Evolutionary conservation across 305 asterid genomes (phyloP).

Genomic region (Fraxinus latifolia): DNA sequence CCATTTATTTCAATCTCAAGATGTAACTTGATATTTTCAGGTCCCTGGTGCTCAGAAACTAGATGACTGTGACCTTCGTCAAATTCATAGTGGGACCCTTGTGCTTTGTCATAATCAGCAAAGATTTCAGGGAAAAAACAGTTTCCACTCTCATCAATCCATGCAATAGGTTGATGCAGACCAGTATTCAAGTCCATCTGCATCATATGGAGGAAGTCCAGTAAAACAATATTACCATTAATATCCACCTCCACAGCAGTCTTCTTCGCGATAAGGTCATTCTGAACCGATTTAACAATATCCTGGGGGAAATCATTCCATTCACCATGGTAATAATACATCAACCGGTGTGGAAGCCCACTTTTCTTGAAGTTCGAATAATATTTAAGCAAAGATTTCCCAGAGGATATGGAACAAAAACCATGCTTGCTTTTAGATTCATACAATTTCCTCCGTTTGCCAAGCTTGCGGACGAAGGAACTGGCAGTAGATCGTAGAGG

Average conservation of each 20-base stretch:
- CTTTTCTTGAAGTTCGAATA: slow-evolving; percentile 66
- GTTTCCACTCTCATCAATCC: slow-evolving; percentile 82
- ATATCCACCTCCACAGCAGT: slow-evolving; percentile 59
- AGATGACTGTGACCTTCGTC: slow-evolving; percentile 28
- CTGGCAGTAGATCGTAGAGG: slow-evolving; percentile 40
- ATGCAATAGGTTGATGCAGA: slow-evolving; percentile 64
- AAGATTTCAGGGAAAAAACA: slow-evolving; percentile 84
- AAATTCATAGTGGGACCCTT: slow-evolving; percentile 26
- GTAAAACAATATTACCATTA: slow-evolving; percentile 42
- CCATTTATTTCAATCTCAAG: slow-evolving; percentile 65
- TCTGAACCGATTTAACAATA: slow-evolving; percentile 51
- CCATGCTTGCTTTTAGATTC: slow-evolving; percentile 32
- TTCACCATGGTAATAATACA: slow-evolving; percentile 47
- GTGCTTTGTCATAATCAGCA: slow-evolving; percentile 36
- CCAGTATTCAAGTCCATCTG: slow-evolving; percentile 70
- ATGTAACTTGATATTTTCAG: slow-evolving; percentile 49
- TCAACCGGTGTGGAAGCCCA: slow-evolving; percentile 53
- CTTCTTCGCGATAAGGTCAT: slow-evolving; percentile 56
- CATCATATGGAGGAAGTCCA: slow-evolving; percentile 80
- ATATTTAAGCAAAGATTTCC: slow-evolving; percentile 43
- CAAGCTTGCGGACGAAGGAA: slow-evolving; percentile 33
- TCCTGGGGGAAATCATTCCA: slow-evolving; percentile 56
- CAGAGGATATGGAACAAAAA: slow-evolving; percentile 32
- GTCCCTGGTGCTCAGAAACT: slow-evolving; percentile 36
- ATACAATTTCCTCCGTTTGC: slow-evolving; percentile 63